A percentile compares a stretch with the other conserved stretches of the same genome.
These are phyloP conservation scores for Trypanosoma lewisi DNA, from an alignment of 208 protist genomes.

Conservation along the genomic window DNA sequence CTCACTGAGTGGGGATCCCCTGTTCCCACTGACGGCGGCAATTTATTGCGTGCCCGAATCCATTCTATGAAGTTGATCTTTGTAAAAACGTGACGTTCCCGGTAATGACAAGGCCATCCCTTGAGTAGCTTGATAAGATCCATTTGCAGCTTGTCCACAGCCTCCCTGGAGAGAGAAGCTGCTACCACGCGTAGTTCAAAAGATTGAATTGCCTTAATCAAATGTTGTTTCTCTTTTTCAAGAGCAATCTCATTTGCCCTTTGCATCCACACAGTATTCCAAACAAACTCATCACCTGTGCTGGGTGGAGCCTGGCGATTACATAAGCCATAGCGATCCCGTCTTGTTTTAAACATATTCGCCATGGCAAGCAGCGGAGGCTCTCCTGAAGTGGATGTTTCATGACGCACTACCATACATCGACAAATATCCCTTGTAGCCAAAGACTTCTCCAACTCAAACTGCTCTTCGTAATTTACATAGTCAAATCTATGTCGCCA, in stretches of 20 bases:
- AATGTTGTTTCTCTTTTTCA: conserved; percentile 25
- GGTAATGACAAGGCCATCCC: conserved; percentile 17
- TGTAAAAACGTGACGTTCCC: conserved; percentile 26
- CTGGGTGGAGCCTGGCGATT: not conserved
- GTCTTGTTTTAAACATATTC: conserved; percentile 22
- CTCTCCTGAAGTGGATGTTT: not conserved
- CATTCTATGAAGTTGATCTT: conserved; percentile 19
- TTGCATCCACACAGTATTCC: conserved; percentile 48
- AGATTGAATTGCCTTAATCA: conserved; percentile 30
- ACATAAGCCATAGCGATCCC: not conserved
- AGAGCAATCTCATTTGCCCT: conserved; percentile 55
- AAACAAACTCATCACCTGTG: conserved; percentile 2
- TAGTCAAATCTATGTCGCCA: conserved; percentile 60
- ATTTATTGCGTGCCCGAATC: conserved; percentile 9
- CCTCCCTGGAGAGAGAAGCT: conserved; percentile 47
- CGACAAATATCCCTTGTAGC: conserved; percentile 50
- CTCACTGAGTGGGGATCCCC: conserved; percentile 10
- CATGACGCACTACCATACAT: conserved; percentile 31
- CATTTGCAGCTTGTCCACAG: conserved; percentile 35
- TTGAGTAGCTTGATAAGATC: conserved; percentile 35
- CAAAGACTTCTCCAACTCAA: conserved; percentile 49
- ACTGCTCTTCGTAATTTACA: conserved; percentile 42
- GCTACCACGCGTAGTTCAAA: conserved; percentile 53
- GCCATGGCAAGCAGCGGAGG: conserved; percentile 19
- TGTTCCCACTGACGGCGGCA: not conserved